These are phyloP conservation scores for Pseudozyma tsukubaensis DNA, from an alignment of 1,284 basidiomycete genomes.

Conservation along the genomic window DNA sequence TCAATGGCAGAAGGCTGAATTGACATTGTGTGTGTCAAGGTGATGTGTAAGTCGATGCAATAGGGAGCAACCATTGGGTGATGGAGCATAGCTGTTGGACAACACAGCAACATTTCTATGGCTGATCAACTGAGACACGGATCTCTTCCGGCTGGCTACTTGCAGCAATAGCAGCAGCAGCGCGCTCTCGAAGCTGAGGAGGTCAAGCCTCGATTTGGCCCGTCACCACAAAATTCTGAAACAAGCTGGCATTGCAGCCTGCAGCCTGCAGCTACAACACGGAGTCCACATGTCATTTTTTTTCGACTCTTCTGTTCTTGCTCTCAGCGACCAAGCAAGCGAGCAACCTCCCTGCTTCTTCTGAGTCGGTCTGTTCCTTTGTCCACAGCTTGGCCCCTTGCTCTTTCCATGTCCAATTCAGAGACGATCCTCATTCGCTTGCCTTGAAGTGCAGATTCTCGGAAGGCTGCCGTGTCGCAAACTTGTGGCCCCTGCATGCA, in stretches of 20 bases:
- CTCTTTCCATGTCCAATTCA: not conserved
- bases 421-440: not conserved
- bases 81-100: no score
- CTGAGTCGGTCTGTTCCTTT: not conserved
- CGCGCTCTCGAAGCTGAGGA: no score
- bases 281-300: not conserved
- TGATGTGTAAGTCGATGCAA: no score
- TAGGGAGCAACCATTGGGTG: no score
- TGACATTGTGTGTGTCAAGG: no score
- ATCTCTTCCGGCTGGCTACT: no score
- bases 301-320: not conserved
- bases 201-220: not conserved
- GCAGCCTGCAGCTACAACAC: not conserved
- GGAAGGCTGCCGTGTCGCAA: constrained; percentile 2
- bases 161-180: no score
- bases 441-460: not conserved
- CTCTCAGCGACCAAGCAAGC: no score
- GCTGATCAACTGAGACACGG: no score
- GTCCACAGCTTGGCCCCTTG: not conserved
- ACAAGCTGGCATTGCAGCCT: constrained; percentile 2
- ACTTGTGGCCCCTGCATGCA: constrained; percentile 1
- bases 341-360: no score
- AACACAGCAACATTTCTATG: no score
- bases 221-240: constrained; percentile 1
- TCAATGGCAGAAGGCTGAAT: no score